Base-by-base conservation (phyloP, 2,329 filamentous ascomycete genomes). In the Akanthomyces lecanii region DNA sequence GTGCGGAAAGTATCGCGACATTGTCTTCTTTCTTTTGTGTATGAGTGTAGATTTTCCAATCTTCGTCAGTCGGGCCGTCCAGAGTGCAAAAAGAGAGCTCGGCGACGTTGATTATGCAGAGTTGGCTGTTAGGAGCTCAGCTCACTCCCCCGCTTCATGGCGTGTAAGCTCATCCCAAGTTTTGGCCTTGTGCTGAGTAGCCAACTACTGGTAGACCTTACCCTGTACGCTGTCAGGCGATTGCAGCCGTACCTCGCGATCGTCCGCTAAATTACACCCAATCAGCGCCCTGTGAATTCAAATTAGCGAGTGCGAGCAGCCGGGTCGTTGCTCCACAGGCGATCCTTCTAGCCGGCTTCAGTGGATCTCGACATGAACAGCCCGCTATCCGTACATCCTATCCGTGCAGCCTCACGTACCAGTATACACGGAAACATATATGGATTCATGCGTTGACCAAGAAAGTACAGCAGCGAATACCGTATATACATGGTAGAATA, bases 1-100 rank as follows among this genome's bases (percentile, higher is more conserved):
- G 69, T 85, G 84, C 6, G 84, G 83, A 71, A 77, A 80, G 71
- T 82, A 79, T 63, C 80, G 81, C 4, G 82, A 84, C 83, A 87
- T 85, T 57, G 57, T 74, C 28, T 44, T 36, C 42, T 33, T 44
- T 1, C 44, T 21, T 60, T 2, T 42, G 16, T 52, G 5, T 44
- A 7, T 51, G 36, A 18, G 36, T 4, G 11, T 53, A 12, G 28
- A 30, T 30, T 30, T 30, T 30, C 6, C 4, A 30, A 5, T 30
- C 28, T 30, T 30, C 28, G 28, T 6, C 23, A 23, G 10, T 23
- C 25, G 5, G 3, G 18, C 10, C 23, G 4, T 50, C 11, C 8
- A 10, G 47, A 25, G 21, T 28, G 47, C 23, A 7, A 25, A 25
- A 23, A 38, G 8, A 7, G 12, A 38, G 33, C 8, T 38, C 5